Conservation (phyloP, 2,329 filamentous ascomycete species). For the Beauveria sp. region DNA sequence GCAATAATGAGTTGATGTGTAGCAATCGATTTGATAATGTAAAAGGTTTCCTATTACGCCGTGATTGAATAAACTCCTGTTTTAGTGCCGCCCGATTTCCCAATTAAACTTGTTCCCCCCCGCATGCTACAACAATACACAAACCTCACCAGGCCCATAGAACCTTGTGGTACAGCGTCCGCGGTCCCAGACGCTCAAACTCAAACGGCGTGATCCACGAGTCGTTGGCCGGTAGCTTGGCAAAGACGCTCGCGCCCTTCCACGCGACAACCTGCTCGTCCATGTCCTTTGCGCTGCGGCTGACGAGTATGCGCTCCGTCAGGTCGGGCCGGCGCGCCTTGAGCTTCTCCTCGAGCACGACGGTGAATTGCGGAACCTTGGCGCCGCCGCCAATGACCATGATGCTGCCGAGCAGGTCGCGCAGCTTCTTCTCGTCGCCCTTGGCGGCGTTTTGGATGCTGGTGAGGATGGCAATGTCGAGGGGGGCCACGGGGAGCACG, state of each 20-base stretch:
- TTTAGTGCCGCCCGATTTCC: background rate
- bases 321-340: slow-evolving; percentile 58
- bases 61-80: background rate
- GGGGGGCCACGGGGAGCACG: slow-evolving; percentile 71
- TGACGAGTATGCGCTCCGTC: slow-evolving; percentile 53
- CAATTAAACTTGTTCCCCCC: background rate
- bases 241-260: slow-evolving; percentile 97
- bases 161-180: slow-evolving; percentile 78
- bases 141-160: slow-evolving; percentile 49
- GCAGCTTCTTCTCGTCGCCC: slow-evolving; percentile 85
- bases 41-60: background rate
- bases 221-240: slow-evolving; percentile 85
- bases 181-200: slow-evolving; percentile 76
- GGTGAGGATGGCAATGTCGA: slow-evolving; percentile 84
- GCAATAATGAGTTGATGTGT: too few relatives aligned
- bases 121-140: background rate
- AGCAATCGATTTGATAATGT: background rate
- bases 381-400: slow-evolving; percentile 85
- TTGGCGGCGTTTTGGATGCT: slow-evolving; percentile 82
- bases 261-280: slow-evolving; percentile 96
- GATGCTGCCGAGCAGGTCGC: slow-evolving; percentile 82
- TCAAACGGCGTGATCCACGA: slow-evolving; percentile 86
- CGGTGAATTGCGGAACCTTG: slow-evolving; percentile 71
- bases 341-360: slow-evolving; percentile 76
- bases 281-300: slow-evolving; percentile 76